Percentiles rank a stretch among this genome's conserved stretches.
Evolutionary conservation across 768 basidiomycete species (phyloP).

Genomic region (Auriculariales sp.): DNA sequence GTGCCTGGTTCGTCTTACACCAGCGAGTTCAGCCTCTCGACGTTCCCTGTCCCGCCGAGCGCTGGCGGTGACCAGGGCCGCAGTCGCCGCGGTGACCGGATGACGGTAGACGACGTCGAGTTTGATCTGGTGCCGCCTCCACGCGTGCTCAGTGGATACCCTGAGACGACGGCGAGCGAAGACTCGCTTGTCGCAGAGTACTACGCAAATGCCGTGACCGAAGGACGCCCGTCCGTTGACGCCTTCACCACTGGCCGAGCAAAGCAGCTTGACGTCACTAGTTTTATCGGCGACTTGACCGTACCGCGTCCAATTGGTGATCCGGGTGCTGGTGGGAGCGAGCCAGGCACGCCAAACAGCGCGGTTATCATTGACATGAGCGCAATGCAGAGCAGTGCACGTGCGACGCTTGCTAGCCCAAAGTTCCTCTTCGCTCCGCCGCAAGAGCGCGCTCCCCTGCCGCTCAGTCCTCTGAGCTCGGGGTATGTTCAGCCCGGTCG

Average conservation of each 20-base stretch:
- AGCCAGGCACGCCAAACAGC: not conserved
- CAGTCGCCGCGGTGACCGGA: too few species aligned
- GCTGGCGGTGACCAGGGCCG: too few species aligned
- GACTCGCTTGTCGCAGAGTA: not conserved
- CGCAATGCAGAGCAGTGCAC: not conserved
- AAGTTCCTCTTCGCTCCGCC: too few species aligned
- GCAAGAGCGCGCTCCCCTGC: not conserved
- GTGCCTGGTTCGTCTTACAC: not conserved
- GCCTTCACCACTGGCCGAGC: not conserved
- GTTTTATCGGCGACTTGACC: not conserved
- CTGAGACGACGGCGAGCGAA: not conserved
- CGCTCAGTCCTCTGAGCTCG: too few species aligned
- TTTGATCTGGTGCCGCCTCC: not conserved
- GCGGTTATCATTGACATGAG: not conserved
- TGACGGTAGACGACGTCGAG: not conserved
- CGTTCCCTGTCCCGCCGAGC: not conserved
- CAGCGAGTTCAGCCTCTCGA: not conserved
- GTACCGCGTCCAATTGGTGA: not conserved
- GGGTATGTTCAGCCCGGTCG: too few species aligned
- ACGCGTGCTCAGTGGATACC: not conserved
- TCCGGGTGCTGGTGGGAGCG: too few species aligned
- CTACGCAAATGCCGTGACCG: not conserved
- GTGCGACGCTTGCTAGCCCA: not conserved
- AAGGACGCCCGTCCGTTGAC: not conserved
- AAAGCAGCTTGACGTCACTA: not conserved